Base-by-base conservation (phyloP, 2,329 filamentous ascomycete species). In the Colletotrichum magnum region DNA sequence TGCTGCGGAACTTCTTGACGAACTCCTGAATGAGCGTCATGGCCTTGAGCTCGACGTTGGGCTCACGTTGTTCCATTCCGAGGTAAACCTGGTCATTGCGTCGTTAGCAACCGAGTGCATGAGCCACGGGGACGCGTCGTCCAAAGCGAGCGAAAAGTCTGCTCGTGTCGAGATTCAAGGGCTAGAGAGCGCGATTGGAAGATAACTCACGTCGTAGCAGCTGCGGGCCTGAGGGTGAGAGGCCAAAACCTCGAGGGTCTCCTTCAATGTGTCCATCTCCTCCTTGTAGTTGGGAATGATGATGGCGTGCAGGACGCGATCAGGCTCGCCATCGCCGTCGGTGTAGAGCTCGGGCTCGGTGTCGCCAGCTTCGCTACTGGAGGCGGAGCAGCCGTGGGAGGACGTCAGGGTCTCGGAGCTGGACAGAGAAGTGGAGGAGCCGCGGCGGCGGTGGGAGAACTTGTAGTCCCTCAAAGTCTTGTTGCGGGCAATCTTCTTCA, bases 251-350 rank as follows among this genome's bases (percentile, higher is more conserved):
- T 90, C 88, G 21, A 94, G 79, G 0, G 92, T 93, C 75, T 92
- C 90, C 71, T 88, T 85, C 54, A 93, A 81, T 0, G 89, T 92
- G 67, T 92, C 89, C 65, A 90, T 81, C 65, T 93, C 90, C 77
- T 94, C 92, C 78, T 92, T 92, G 81, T 93, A 94, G 75, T 93
- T 93, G 18, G 92, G 92, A 51, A 94, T 84, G 71, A 93, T 83
- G 70, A 94, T 92, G 15, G 88, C 89, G 76, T 93, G 90, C 36
- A 92, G 80, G 64, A 92, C 79, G 26, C 81, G 81, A 7, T 85
- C 80, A n/a, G 80, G 75, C 1, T 80, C 77, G 10, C 79, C 77
- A 18, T 84, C 83, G 52, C 73, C 78, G 56, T 88, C 86, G 52
- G 81, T 78, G 71, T 82, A 83, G 62, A 82, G 77, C 45, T 87